Base-by-base conservation (phyloP, 371 early-diverging fungal species). In the Ordospora pajunii region DNA sequence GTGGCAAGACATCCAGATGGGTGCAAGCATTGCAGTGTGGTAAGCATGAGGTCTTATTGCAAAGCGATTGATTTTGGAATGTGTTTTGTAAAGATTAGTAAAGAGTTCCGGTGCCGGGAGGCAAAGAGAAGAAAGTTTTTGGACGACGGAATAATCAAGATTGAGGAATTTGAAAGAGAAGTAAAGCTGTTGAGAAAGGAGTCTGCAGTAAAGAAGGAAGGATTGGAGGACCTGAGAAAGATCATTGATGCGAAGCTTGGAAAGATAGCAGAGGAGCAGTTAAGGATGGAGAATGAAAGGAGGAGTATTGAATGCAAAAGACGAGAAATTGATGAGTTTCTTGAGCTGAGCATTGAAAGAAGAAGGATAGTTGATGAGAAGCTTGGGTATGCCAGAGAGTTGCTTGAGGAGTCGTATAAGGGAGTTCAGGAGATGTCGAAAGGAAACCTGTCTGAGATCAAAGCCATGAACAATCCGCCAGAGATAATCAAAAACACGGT, bases 391-490 rank as follows among this genome's bases (percentile, higher is more conserved):
- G 96, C 94, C n/a, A 94, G 94, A 78, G 93, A 95, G 12, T 93
- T 95, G 12, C 93, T 97, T n/a, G 71, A 87, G 50, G 95, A 95
- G 83, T 95, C 96, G 17, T 92, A 92, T 80, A 88, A 89, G 73
- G 90, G 91, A 78, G 95, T 97, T 68, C 87, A 88, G 45, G 89
- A 88, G 83, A 94, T 97, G 84, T 93, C 93, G 84, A 92, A 91
- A 86, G 90, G 92, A 70, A 93, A 94, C 67, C 86, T 97, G 80
- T 91, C 93, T n/a, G 98, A 97, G 87, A 92, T 97, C 3, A 90
- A 96, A 80, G 81, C 91, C 0, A 96, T 97, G 97, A 89, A 89
- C 64, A 96, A 93, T 75, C 98, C 98, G 68, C 97, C 97, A 2
- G 89, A 88, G 76, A 90, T 91, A 5, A 94, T 97, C 76, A 94